Percentiles rank a stretch among this genome's conserved stretches.
These are phyloP conservation scores for Moringa oleifera DNA, from an alignment of 345 rosid species.

Conservation along the genomic window DNA sequence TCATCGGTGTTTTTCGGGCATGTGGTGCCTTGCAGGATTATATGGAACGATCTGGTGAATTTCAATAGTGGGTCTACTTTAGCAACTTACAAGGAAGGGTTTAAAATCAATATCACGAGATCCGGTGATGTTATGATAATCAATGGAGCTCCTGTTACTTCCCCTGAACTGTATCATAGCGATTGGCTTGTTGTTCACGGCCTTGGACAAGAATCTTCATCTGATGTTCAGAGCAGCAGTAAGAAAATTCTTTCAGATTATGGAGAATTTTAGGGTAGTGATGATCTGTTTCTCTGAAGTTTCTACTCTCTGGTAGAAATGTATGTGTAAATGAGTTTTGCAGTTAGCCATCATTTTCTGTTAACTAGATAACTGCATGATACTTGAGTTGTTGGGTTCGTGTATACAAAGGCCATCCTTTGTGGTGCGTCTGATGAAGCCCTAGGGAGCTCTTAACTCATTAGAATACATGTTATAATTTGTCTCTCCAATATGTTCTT, in stretches of 20 bases:
- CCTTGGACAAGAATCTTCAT: constrained; percentile 7
- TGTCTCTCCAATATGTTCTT: too few relatives aligned
- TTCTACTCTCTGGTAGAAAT: background rate
- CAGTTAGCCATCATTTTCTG: background rate
- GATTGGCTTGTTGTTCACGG: constrained; percentile 42
- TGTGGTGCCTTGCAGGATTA: constrained; percentile 28
- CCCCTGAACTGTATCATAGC: constrained; percentile 27
- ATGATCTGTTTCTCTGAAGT: background rate
- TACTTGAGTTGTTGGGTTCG: background rate
- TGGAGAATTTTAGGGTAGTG: constrained; percentile 14
- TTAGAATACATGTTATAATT: too few relatives aligned
- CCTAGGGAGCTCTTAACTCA: too few relatives aligned
- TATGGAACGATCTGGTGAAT: constrained; percentile 27
- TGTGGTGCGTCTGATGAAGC: too few relatives aligned
- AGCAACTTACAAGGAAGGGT: constrained; percentile 26
- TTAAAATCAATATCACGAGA: constrained; percentile 21
- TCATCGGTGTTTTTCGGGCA: constrained; percentile 31
- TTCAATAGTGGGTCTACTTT: constrained; percentile 14
- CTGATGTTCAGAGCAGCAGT: background rate
- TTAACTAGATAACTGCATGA: background rate
- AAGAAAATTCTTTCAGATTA: background rate
- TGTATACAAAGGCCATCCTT: background rate
- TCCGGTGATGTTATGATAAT: constrained; percentile 21
- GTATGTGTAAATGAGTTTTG: background rate
- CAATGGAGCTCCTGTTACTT: constrained; percentile 23